phyloP scores from a whole-genome alignment of 371 early-diverging fungal species.

The Haplosporangium sp. region DNA sequence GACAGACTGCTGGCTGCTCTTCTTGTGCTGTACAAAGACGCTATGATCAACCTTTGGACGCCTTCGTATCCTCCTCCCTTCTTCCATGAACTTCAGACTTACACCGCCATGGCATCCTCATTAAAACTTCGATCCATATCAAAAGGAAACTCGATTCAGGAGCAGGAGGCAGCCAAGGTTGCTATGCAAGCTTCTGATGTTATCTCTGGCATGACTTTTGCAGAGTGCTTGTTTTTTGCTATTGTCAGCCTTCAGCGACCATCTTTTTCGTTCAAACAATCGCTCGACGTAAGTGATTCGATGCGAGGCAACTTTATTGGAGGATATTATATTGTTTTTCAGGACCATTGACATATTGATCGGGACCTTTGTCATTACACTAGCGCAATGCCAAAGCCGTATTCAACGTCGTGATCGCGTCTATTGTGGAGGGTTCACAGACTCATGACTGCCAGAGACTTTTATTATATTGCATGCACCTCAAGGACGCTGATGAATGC shows the following conservation, averaged over 20 bases:
- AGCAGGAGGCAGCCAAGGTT: conserved; percentile 5
- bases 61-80: background rate
- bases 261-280: conserved; percentile 9
- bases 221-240: conserved; percentile 18
- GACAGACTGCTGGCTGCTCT: conserved; percentile 28
- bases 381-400: conserved; percentile 35
- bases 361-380: no score
- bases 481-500: conserved; percentile 30
- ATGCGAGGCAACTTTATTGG: background rate
- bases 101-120: background rate
- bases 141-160: conserved; percentile 1
- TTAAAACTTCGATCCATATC: conserved; percentile 5
- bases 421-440: conserved; percentile 23
- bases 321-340: background rate
- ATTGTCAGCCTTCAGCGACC: conserved; percentile 23
- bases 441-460: conserved; percentile 17
- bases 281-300: conserved; percentile 18
- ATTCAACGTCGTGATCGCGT: conserved; percentile 41
- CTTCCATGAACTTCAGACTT: conserved; percentile 4
- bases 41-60: conserved; percentile 1
- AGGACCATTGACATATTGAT: background rate
- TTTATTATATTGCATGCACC: conserved; percentile 27
- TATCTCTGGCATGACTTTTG: background rate
- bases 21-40: conserved; percentile 31
- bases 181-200: background rate